Evolutionary conservation across 2,329 filamentous ascomycete species (phyloP).

Genomic region (Penicillium verrucosum): DNA sequence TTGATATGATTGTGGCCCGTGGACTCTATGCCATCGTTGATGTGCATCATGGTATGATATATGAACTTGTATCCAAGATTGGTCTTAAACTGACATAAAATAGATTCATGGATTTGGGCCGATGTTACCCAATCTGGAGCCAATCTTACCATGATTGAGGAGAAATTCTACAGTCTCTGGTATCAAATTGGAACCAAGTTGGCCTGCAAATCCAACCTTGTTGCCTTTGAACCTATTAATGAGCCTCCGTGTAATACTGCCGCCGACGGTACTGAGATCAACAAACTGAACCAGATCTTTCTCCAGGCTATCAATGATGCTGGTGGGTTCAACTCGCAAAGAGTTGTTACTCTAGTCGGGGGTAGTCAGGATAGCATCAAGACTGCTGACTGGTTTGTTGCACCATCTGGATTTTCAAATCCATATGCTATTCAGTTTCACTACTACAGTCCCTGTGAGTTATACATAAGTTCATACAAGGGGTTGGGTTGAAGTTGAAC

Average conservation of each 20-base stretch:
- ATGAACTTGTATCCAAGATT: background rate
- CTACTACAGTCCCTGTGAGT: slow-evolving; percentile 51
- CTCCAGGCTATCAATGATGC: slow-evolving; percentile 52
- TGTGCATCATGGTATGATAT: slow-evolving; percentile 51
- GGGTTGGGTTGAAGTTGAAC: background rate
- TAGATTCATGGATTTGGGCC: slow-evolving; percentile 56
- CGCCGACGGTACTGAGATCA: slow-evolving; percentile 51
- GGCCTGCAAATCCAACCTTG: slow-evolving; percentile 52
- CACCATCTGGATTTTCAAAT: slow-evolving; percentile 50
- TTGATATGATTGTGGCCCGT: slow-evolving; percentile 53
- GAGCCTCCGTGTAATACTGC: slow-evolving; percentile 55
- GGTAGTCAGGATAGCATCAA: slow-evolving; percentile 51
- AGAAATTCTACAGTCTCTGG: slow-evolving; percentile 57
- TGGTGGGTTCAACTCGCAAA: slow-evolving; percentile 54
- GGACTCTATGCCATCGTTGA: slow-evolving; percentile 56
- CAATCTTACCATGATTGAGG: slow-evolving; percentile 53
- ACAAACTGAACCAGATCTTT: slow-evolving; percentile 57
- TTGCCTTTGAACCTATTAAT: slow-evolving; percentile 60
- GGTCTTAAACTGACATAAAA: background rate
- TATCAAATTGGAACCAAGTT: slow-evolving; percentile 55
- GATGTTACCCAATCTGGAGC: slow-evolving; percentile 49
- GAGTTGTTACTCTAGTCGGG: slow-evolving; percentile 57
- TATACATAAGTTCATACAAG: background rate
- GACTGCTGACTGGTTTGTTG: slow-evolving; percentile 55
- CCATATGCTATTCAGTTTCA: slow-evolving; percentile 62